Evolutionary conservation across 176 grass and related monocot species (phyloP).

Genomic region (Coix lacrymajobi): DNA sequence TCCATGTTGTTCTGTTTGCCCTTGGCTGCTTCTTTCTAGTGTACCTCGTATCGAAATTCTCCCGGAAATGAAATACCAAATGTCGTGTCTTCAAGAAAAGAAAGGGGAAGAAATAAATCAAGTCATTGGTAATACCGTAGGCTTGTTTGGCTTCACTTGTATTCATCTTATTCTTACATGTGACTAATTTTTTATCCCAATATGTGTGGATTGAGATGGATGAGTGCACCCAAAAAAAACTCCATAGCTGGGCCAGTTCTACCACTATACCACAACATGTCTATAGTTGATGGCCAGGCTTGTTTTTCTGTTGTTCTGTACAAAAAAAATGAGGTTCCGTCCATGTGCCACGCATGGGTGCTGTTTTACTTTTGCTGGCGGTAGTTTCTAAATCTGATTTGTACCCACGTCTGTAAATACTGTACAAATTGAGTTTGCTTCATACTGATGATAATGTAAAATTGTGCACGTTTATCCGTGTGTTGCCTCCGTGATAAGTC

Average conservation of each 20-base stretch:
- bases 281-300: not conserved
- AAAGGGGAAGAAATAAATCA: not conserved
- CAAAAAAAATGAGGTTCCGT: not conserved
- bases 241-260: not conserved
- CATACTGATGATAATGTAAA: not conserved
- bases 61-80: constrained; percentile 36
- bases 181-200: too few species aligned
- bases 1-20: constrained; percentile 74
- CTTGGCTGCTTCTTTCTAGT: constrained; percentile 73
- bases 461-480: not conserved
- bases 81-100: not conserved
- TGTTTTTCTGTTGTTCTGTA: not conserved
- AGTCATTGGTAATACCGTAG: not conserved
- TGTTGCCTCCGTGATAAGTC: not conserved
- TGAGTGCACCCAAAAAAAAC: not conserved
- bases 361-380: not conserved
- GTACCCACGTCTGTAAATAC: not conserved
- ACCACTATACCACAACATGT: not conserved
- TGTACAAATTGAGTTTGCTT: not conserved
- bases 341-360: not conserved
- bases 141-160: too few species aligned
- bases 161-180: too few species aligned
- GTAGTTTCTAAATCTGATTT: not conserved
- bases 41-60: constrained; percentile 72
- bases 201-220: not conserved